Evolutionary conservation across 2,329 filamentous ascomycete genomes (phyloP), one percentile per base, ranked within the genome.

Genomic region (Waltergamsia citrina): DNA sequence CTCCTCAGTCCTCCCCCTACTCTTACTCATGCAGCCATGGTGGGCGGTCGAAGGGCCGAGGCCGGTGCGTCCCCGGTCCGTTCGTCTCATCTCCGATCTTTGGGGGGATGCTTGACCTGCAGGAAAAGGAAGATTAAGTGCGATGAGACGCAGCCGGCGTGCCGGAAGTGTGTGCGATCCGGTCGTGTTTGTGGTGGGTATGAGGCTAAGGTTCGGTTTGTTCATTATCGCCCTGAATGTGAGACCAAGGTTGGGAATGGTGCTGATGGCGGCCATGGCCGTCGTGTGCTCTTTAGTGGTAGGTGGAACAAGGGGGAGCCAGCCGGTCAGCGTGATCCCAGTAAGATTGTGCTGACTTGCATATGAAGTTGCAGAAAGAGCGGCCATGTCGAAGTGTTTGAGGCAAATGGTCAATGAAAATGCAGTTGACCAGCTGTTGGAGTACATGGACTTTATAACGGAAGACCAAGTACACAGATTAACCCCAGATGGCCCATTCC

Each of bases 51-150:
- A 24, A n/a, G n/a, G 22, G 22, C 22, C 8, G 22, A 24, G 22
- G 22, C 8, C 8, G 22, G 22, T 8, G 22, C 8, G 22, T n/a
- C 8, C 22, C 8, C 22, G 22, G 22, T n/a, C 8, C 8, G n/a
- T 24, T 24, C n/a, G 8, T 8, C 22, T 8, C 22, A 24, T 8
- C 22, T 24, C 22, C 22, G 22, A 8, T 24, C 22, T n/a, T n/a
- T 24, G 8, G 22, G 22, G 22, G 55, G 53, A 10, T 58, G 56
- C 23, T 37, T 43, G 8, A 49, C 36, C 21, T 59, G 54, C 35
- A 57, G 56, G 41, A 41, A 42, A 22, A 45, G 55, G 12, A 69
- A 63, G 42, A 63, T 69, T 34, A 70, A 69, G 47, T 66, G 63
- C 40, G 50, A 52, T 20, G 53, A 63, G 36, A 42, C 34, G 2